Evolutionary conservation across 345 rosid genomes (phyloP).

Genomic region (Hypericum androsaemum): DNA sequence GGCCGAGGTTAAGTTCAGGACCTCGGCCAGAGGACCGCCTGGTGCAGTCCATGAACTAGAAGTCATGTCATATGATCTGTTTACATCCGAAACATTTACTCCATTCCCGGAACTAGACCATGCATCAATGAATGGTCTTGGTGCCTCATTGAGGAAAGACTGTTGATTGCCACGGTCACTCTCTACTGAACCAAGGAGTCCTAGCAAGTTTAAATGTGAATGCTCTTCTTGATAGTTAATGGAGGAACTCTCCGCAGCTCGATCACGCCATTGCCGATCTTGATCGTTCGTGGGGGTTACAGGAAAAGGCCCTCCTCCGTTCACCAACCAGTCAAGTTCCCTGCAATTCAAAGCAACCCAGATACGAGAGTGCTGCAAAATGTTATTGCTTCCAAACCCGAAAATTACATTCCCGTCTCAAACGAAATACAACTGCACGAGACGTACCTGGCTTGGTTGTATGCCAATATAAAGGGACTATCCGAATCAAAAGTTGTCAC

Average conservation of each 20-base stretch:
- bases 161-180: slow-evolving; percentile 8
- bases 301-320: slow-evolving; percentile 22
- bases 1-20: slow-evolving; percentile 11
- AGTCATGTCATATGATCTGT: slow-evolving; percentile 26
- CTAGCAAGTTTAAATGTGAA: slow-evolving; percentile 18
- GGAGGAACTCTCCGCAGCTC: slow-evolving; percentile 8
- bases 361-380: not conserved
- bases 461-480: slow-evolving; percentile 8
- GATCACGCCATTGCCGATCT: slow-evolving; percentile 15
- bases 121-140: slow-evolving; percentile 44
- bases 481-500: slow-evolving; percentile 12
- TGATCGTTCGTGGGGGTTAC: slow-evolving; percentile 11
- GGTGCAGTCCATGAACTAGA: slow-evolving; percentile 23
- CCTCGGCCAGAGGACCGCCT: slow-evolving; percentile 57
- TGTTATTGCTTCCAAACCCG: too few relatives aligned
- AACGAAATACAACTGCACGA: not conserved
- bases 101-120: slow-evolving; percentile 28
- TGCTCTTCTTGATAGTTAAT: slow-evolving; percentile 12
- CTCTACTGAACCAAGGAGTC: slow-evolving; percentile 11
- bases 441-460: slow-evolving; percentile 26
- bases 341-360: slow-evolving; percentile 10
- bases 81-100: slow-evolving; percentile 4
- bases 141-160: slow-evolving; percentile 14
- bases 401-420: not conserved
- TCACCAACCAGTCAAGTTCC: slow-evolving; percentile 31